Evolutionary conservation across 1,139 yeast species (phyloP), one percentile per base, ranked within the genome.

Genomic region (Magnusiomyces tetraspermus): DNA sequence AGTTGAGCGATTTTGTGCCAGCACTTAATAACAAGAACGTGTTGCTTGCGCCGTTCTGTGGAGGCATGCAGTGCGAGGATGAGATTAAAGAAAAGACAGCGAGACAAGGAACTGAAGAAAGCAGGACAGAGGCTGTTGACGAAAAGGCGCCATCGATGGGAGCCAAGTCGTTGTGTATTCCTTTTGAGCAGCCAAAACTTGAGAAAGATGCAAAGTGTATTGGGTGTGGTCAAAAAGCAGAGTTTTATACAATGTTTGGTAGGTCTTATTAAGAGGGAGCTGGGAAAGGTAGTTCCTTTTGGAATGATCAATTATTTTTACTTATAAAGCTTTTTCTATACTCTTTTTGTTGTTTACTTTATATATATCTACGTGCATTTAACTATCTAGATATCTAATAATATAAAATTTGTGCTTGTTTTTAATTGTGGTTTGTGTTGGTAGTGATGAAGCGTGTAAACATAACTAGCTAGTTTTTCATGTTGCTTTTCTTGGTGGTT

Each of bases 91-190:
- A 90, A 52, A 77, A 87, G 48, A 88, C 97, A 46, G 92, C 96
- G 37, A 77, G 77, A 65, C 83, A 80, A 69, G 82, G 85, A 61
- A 89, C 86, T 56, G 82, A 85, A 62, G 90, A 87, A 57, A 88
- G 81, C 58, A n/a, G n/a, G n/a, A n/a, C n/a, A n/a, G 87, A 80
- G 65, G 96, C 85, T 67, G 86, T 77, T 51, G 99, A 94, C 67
- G 98, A 92, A 64, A 85, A 86, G 71, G 89, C 98, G 28, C 98
- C 98, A 66, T 83, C 95, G 55, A 94, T 94, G 99, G 99, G 99
- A 67, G 99, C 99, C 62, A 94, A 94, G 76, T 85, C 96, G 21
- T 77, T 94, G 71, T 94, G 99, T 79, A 89, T 90, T 71, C 98
- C 98, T 60, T 83, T 83, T 66, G 85, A 87, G 48, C 97, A 90